These are phyloP conservation scores for Mycena alexandri DNA, from an alignment of 768 basidiomycete genomes.

Conservation along the genomic window DNA sequence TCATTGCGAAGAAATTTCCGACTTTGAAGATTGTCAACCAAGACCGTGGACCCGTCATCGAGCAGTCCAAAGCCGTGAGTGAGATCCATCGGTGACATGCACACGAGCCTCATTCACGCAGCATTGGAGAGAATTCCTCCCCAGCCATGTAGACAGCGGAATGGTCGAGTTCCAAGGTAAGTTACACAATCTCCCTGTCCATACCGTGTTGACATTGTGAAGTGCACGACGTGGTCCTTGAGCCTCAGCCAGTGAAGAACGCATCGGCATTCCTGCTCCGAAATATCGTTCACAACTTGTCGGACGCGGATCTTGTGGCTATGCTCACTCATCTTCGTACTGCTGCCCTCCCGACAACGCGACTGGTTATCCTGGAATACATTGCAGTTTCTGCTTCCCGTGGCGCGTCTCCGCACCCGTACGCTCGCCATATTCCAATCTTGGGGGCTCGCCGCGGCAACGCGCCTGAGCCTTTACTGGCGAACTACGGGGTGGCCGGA, in stretches of 20 bases:
- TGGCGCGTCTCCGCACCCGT: neutral
- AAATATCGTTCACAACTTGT: constrained; percentile 66
- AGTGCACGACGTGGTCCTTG: constrained; percentile 63
- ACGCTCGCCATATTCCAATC: neutral
- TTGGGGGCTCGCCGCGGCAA: constrained; percentile 18
- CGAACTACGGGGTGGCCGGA: constrained; percentile 16
- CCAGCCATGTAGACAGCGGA: neutral
- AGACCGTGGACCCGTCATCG: constrained; percentile 8
- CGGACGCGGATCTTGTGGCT: constrained; percentile 52
- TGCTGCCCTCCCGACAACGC: constrained; percentile 38
- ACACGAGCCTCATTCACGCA: neutral
- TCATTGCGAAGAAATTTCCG: constrained; percentile 12
- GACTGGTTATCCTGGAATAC: constrained; percentile 20
- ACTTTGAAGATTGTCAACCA: constrained; percentile 8
- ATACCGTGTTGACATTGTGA: neutral
- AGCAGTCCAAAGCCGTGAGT: constrained; percentile 18
- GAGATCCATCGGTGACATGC: neutral
- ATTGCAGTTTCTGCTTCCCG: neutral
- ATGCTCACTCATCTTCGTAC: constrained; percentile 61
- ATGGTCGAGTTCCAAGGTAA: constrained; percentile 17
- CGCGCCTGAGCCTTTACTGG: constrained; percentile 8
- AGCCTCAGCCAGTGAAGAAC: constrained; percentile 53
- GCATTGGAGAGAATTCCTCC: constrained; percentile 17
- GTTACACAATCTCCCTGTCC: neutral
- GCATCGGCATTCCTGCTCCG: constrained; percentile 62